Conservation (phyloP, 2,329 filamentous ascomycete genomes). For the Pseudogymnoascus sp. region DNA sequence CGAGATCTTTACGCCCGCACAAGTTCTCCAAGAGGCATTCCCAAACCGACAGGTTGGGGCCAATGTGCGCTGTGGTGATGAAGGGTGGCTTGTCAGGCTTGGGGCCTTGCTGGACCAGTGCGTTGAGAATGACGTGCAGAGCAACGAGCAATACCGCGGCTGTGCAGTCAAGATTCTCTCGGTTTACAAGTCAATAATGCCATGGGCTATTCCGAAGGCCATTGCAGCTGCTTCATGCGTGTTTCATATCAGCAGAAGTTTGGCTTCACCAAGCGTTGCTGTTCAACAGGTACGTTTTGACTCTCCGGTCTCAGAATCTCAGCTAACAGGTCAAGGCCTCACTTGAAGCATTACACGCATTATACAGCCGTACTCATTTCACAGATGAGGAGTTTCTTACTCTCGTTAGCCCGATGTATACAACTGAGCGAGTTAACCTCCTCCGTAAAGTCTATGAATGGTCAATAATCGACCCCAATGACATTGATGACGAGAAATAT, state of each 20-base stretch:
- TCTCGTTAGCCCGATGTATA: conserved; percentile 72
- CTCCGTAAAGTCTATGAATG: conserved; percentile 69
- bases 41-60: conserved; percentile 57
- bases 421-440: conserved; percentile 59
- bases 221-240: conserved; percentile 64
- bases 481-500: conserved; percentile 88
- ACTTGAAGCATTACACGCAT: conserved; percentile 72
- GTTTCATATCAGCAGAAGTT: conserved; percentile 58
- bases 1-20: conserved; percentile 80
- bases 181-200: conserved; percentile 68
- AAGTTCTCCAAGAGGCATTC: conserved; percentile 66
- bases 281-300: conserved; percentile 58
- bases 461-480: conserved; percentile 68
- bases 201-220: conserved; percentile 81
- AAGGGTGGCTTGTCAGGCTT: conserved; percentile 80
- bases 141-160: conserved; percentile 56
- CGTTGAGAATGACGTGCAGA: conserved; percentile 54
- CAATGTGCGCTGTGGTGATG: conserved; percentile 63
- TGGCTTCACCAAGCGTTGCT: conserved; percentile 60
- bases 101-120: conserved; percentile 67
- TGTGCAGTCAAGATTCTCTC: conserved; percentile 71
- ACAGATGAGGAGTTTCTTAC: conserved; percentile 69
- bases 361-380: conserved; percentile 69
- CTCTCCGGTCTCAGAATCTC: not conserved
- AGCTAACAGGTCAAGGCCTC: conserved; percentile 45